Base-by-base conservation (phyloP, 371 early-diverging fungal genomes). In the Actinomucor elegans region DNA sequence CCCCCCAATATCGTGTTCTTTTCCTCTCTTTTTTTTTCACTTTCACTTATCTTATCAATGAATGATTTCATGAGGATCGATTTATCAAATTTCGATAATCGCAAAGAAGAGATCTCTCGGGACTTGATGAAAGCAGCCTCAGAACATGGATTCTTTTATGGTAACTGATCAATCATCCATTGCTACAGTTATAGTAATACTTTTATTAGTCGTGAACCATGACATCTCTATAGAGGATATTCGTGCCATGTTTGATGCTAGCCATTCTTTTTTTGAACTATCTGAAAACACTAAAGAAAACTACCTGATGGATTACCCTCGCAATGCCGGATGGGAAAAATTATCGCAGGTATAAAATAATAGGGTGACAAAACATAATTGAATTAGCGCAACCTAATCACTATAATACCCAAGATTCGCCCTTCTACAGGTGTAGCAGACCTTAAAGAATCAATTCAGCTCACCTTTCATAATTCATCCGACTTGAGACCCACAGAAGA, bases 61-160 rank as follows among this genome's bases (percentile, higher is more conserved):
- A 40, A 14, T 40, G 46, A 55, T 27, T 59, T 59, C 33, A 50
- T 55, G 40, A 49, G 48, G 42, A 55, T 64, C 5, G 64, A 64
- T n/a, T 33, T 64, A 29, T 59, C 59, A 21, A 59, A 64, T 29
- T 64, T 59, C 42, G 55, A 55, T 47, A 64, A 59, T 31, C 50
- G 55, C 15, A 54, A 40, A 42, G 46, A 64, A 9, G 51, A 59
- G 17, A 59, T 64, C 24, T 35, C 55, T 2, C 33, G 38, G 15
- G 46, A 59, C 36, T 32, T 64, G 23, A 59, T 64, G 43, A 51
- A 55, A 31, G 64, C 64, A 20, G 59, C 47, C 20, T 50, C 64
- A 10, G 47, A 59, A 5, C 59, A 64, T 51, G 64, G 64, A 7
- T 59, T 64, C 38, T 64, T 64, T 45, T 64, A 64, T 55, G 55